Base-by-base conservation (phyloP, 768 basidiomycete species). In the Suillus luteus region DNA sequence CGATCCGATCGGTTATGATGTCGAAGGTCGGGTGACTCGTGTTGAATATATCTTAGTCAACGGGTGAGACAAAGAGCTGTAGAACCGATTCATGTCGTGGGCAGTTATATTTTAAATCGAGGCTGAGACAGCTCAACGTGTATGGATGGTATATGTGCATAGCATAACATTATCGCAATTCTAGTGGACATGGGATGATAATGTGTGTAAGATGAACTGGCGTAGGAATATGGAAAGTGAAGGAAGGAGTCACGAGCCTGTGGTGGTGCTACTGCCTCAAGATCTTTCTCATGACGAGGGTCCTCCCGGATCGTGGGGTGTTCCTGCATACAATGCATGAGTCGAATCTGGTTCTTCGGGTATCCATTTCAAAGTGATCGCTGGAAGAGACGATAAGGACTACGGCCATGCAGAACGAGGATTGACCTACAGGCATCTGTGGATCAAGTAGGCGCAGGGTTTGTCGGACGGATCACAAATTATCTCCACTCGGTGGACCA, bases 381-480 rank as follows among this genome's bases (percentile, higher is more conserved):
- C 75, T 75, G 52, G 57, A 5, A 41, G 11, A 22, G 27, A 37
- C 15, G 46, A 60, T 60, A 31, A 58, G 63, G 5, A 7, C n/a
- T 31, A 31, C 9, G 40, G 11, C 22, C 22, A 43, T 17, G 12
- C 19, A 60, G 9, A 41, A 55, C 7, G 59, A 62, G 19, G 37
- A 12, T 15, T 31, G 59, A 79, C 86, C 72, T 60, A 86, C 87
- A 75, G 67, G 82, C 87, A 89, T 41, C 85, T 74, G 58, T 77
- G 79, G 61, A 76, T 73, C 51, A 72, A 59, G 44, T 71, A 55
- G 27, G 85, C 79, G 35, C 85, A 75, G 10, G 78, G 78, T 61
- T 74, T 75, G 31, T 31, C 31, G 31, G 24, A 85, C 69, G 62
- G 84, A 80, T 62, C 81, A 79, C 27, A 76, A 49, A 24, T 73